Base-by-base conservation (phyloP, 2,329 filamentous ascomycete species). In the Fonsecaea nubica region DNA sequence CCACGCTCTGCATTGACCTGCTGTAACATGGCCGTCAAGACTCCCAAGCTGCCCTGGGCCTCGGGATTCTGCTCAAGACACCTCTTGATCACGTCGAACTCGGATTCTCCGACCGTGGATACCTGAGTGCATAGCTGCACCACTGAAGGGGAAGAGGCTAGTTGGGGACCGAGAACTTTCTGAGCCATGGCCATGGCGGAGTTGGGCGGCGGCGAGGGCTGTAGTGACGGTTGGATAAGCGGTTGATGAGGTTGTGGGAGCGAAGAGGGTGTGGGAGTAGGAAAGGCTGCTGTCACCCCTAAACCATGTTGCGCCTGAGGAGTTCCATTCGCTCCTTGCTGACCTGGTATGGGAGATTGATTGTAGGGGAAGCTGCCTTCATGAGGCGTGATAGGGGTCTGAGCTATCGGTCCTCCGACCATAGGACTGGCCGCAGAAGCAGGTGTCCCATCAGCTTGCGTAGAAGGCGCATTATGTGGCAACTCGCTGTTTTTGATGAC, bases 51-150 rank as follows among this genome's bases (percentile, higher is more conserved):
- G 1, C 88, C 84, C 25, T 87, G 83, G 0, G 91, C 87, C 25
- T 84, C 84, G 0, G 88, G 87, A 62, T 92, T 88, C 10, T 84
- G 82, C 58, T 88, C 84, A 30, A 92, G 83, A 13, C 94, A 89
- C 45, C 85, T 83, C 59, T 86, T 84, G 68, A 97, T 86, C 33
- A 95, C 87, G 63, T 86, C 83, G 85, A 95, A 90, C 75, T 96
- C 91, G 15, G 85, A 80, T n/a, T 86, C 82, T 54, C 88, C 84
- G 82, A 91, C 92, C 58, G 86, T 85, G 21, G 85, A 87, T 0
- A 89, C 89, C 70, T 91, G 88, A 4, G 88, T 86, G 53, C 92
- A 81, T 4, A 93, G 80, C 72, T 92, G 90, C 30, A 86, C 83
- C 8, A 92, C 87, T 0, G 89, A 90, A 0, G 89, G 87, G 15